Evolutionary conservation across 192 early-diverging fungal species (phyloP).

Genomic region (Paraglomus brasilianum): DNA sequence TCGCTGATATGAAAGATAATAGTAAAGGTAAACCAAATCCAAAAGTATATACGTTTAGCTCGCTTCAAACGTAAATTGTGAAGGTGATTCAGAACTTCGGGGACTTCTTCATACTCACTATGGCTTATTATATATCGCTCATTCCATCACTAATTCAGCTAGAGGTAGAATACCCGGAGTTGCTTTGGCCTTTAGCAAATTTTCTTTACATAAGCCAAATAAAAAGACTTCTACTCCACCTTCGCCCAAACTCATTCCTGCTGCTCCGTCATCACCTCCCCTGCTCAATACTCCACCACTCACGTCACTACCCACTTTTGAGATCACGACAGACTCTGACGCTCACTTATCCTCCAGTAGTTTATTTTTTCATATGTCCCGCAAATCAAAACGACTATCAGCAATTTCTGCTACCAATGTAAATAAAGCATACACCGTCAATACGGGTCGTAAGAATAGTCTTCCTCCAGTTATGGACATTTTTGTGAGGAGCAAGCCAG

Average conservation of each 20-base stretch:
- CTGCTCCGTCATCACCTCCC: background rate
- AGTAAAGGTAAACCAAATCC: too few relatives aligned
- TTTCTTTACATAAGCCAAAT: background rate
- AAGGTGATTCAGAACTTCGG: too few relatives aligned
- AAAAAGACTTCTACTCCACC: conserved; percentile 6
- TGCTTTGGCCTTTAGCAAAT: conserved; percentile 9
- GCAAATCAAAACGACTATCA: conserved; percentile 2
- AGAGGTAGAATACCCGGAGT: background rate
- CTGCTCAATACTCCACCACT: background rate
- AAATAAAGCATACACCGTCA: background rate
- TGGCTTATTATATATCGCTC: too few relatives aligned
- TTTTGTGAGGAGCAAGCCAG: conserved; percentile 22
- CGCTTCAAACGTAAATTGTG: too few relatives aligned
- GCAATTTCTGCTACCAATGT: background rate
- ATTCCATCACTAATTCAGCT: background rate
- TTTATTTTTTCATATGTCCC: background rate
- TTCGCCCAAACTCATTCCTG: conserved; percentile 3
- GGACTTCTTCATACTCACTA: too few relatives aligned
- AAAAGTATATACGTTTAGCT: too few relatives aligned
- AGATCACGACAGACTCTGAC: background rate
- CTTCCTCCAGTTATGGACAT: conserved; percentile 3
- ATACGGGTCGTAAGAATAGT: conserved; percentile 5
- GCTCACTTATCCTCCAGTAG: background rate
- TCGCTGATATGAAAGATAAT: too few relatives aligned
- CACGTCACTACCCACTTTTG: background rate